Base-by-base conservation (phyloP, 176 grass and related monocot genomes). In the Phoenix dactylifera region DNA sequence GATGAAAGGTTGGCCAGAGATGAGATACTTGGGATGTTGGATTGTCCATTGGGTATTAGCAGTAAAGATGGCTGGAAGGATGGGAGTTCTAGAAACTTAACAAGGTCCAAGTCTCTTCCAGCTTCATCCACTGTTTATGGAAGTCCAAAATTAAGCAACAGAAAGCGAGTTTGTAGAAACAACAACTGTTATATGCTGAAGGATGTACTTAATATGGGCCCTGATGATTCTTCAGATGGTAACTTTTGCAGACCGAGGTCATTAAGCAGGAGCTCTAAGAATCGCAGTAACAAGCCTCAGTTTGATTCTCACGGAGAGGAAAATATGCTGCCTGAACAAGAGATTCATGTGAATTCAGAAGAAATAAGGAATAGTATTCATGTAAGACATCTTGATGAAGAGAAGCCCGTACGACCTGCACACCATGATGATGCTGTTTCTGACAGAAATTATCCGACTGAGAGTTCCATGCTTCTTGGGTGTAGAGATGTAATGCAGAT, bases 321-420 rank as follows among this genome's bases (percentile, higher is more conserved):
- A 61, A 79, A 26, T 30, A 53, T 61, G 20, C 23, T 71, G 65
- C 72, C 77, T 77, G 87, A 98, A 65, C 79, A 26, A 53, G 88
- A 92, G 22, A 88, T 92, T 77, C 82, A 80, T 55, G 93, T 92
- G 51, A 85, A 81, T 74, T 89, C 77, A 24, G 81, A 89, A 81
- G 74, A 92, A 72, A 51, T 67, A 53, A 72, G 62, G 64, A 59
- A 59, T 60, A 71, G 14, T 32, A 25, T 65, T 67, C 17, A 32
- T 15, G 18, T 68, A 49, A 55, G 39, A 60, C 28, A 51, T 54
- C 18, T 22, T 86, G 79, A 79, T 24, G 48, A 67, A 44, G 35
- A 44, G 35, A 14, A 14, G 35, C 35, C 35, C 6, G 16, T 68
- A 49, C 44, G 22, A 60, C 26, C 72, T 59, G 16, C 53, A 70